Conservation (phyloP, 1,139 yeast species). For the Lodderomyces elongisporus region DNA sequence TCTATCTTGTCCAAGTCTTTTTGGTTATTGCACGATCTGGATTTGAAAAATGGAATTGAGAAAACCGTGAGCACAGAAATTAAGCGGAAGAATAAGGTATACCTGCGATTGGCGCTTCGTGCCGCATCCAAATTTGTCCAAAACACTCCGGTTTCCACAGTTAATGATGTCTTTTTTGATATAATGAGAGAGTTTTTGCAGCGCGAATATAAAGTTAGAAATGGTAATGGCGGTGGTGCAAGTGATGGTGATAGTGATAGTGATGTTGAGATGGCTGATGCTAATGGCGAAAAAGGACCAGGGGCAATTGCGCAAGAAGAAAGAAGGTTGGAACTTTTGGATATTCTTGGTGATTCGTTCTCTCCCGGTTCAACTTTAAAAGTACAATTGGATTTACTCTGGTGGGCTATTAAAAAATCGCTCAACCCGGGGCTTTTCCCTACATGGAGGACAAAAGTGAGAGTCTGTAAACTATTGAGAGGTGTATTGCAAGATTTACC, state of each 20-base stretch:
- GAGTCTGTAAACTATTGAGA: slow-evolving; percentile 34
- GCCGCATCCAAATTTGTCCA: slow-evolving; percentile 47
- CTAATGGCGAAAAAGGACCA: slow-evolving; percentile 20
- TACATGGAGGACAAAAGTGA: slow-evolving; percentile 59
- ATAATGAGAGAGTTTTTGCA: slow-evolving; percentile 29
- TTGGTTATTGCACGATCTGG: slow-evolving; percentile 7
- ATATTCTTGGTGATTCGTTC: too few species aligned
- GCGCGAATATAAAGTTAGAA: slow-evolving; percentile 8
- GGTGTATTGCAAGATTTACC: slow-evolving; percentile 8
- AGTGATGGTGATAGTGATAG: slow-evolving; percentile 27
- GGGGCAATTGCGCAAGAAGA: slow-evolving; percentile 28
- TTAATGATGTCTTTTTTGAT: slow-evolving; percentile 35
- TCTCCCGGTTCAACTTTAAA: slow-evolving; percentile 28
- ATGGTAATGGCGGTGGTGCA: slow-evolving; percentile 25
- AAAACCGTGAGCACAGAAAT: slow-evolving; percentile 55
- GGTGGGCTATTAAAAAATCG: too few species aligned
- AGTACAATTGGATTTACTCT: too few species aligned
- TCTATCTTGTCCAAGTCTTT: slow-evolving; percentile 39
- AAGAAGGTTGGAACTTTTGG: slow-evolving; percentile 27
- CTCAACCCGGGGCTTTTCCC: slow-evolving; percentile 28
- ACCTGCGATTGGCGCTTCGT: slow-evolving; percentile 52
- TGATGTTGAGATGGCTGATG: slow-evolving; percentile 27
- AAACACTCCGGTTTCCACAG: slow-evolving; percentile 25
- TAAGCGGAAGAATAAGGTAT: slow-evolving; percentile 59
- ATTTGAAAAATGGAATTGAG: slow-evolving; percentile 24